These are phyloP conservation scores for Stagonosporopsis cucurbitacearum DNA, from an alignment of 2,329 filamentous ascomycete species.

Conservation along the genomic window DNA sequence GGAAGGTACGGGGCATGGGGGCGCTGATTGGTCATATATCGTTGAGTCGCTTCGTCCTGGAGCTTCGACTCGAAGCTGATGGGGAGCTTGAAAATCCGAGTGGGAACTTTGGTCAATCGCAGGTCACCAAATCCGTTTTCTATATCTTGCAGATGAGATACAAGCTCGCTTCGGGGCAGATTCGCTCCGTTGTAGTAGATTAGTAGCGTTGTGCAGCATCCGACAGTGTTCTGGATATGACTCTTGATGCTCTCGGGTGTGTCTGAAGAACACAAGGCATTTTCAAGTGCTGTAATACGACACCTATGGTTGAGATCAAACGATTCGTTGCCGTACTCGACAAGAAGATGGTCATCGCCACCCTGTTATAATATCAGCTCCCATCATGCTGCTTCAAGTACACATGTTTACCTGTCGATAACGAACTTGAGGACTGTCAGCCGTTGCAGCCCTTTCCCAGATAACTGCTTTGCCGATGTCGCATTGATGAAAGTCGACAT, in stretches of 20 bases:
- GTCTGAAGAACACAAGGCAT: conserved; percentile 52
- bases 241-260: conserved; percentile 48
- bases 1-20: conserved; percentile 68
- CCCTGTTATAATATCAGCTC: conserved; percentile 20
- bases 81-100: conserved; percentile 52
- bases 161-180: conserved; percentile 45
- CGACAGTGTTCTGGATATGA: conserved; percentile 59
- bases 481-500: conserved; percentile 34
- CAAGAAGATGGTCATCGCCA: conserved; percentile 58
- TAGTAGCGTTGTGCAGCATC: conserved; percentile 56
- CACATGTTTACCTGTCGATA: conserved; percentile 28
- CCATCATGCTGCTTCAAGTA: conserved; percentile 8
- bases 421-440: conserved; percentile 31
- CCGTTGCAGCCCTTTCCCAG: conserved; percentile 35
- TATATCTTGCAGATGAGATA: conserved; percentile 48
- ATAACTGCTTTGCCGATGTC: conserved; percentile 39
- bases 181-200: conserved; percentile 51
- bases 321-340: conserved; percentile 64
- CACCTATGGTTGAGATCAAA: conserved; percentile 65
- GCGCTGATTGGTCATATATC: conserved; percentile 68
- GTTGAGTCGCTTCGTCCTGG: conserved; percentile 60
- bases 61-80: conserved; percentile 53
- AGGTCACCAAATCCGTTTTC: conserved; percentile 54
- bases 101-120: conserved; percentile 50
- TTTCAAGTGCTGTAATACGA: conserved; percentile 61